phyloP scores from a whole-genome alignment of 108 stramenopile genomes.

The Fragilariopsis cylindrus region DNA sequence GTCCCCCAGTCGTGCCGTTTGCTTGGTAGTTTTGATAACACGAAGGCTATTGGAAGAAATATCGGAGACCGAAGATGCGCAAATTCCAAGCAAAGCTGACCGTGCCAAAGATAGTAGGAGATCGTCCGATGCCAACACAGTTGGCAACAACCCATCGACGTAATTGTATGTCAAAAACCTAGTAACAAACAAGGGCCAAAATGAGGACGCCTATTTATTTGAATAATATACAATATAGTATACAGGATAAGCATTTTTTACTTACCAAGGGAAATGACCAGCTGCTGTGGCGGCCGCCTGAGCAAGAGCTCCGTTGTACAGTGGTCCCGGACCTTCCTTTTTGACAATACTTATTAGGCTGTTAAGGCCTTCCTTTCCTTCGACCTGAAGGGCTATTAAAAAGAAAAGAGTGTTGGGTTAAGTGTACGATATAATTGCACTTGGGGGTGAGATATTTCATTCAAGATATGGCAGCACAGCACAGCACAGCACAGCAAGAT shows the following conservation, averaged over 20 bases:
- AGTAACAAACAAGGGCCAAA: too few relatives aligned
- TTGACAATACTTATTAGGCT: conserved; percentile 42
- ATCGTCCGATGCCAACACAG: conserved; percentile 54
- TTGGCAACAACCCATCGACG: conserved; percentile 66
- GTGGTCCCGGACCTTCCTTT: conserved; percentile 53
- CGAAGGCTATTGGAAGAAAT: conserved; percentile 73
- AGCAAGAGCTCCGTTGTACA: conserved; percentile 87
- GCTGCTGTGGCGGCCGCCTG: conserved; percentile 79
- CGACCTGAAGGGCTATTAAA: conserved; percentile 78
- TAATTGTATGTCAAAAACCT: conserved; percentile 77
- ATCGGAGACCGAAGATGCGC: conserved; percentile 76
- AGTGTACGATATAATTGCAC: conserved; percentile 69
- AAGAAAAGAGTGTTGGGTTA: too few relatives aligned
- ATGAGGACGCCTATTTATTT: conserved; percentile 14
- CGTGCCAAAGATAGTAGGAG: conserved; percentile 68
- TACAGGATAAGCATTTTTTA: neutral
- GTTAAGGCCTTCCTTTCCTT: conserved; percentile 65
- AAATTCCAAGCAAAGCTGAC: conserved; percentile 67
- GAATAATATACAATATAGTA: neutral
- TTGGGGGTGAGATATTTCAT: neutral
- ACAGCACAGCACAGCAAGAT: conserved; percentile 72
- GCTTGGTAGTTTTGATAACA: conserved; percentile 87
- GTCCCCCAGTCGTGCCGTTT: conserved; percentile 64
- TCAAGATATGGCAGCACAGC: neutral
- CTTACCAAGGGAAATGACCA: conserved; percentile 69